Evolutionary conservation across 352 stramenopile species (phyloP).

Genomic region (Saprolegnia diclina): DNA sequence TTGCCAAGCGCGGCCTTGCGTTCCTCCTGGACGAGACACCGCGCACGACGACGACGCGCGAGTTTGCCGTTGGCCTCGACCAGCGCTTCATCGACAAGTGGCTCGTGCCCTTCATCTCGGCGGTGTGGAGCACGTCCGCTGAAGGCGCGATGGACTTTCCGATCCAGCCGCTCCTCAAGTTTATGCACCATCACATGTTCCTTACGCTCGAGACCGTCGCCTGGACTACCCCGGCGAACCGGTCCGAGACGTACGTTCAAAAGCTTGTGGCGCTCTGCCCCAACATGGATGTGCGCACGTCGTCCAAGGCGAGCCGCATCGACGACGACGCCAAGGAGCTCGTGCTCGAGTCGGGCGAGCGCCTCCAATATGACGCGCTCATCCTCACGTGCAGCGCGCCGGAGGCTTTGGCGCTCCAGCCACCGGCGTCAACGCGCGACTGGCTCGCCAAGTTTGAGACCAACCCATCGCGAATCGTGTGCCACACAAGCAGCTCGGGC

Average conservation of each 20-base stretch:
- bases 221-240: conserved; percentile 53
- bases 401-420: conserved; percentile 27
- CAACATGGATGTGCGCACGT: conserved; percentile 41
- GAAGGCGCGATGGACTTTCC: conserved; percentile 33
- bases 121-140: conserved; percentile 33
- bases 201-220: conserved; percentile 30
- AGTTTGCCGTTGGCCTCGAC: conserved; percentile 10
- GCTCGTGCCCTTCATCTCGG: conserved; percentile 35
- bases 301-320: conserved; percentile 35
- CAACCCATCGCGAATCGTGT: conserved; percentile 37
- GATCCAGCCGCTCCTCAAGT: conserved; percentile 33
- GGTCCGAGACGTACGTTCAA: conserved; percentile 63
- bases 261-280: conserved; percentile 49
- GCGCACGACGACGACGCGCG: conserved; percentile 28
- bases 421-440: conserved; percentile 39
- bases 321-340: conserved; percentile 28
- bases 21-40: conserved; percentile 28
- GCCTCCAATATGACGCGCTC: conserved; percentile 49
- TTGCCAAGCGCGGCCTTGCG: conserved; percentile 27
- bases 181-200: conserved; percentile 38
- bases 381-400: conserved; percentile 34
- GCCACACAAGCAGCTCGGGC: conserved; percentile 34
- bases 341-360: conserved; percentile 29
- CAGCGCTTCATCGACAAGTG: conserved; percentile 32
- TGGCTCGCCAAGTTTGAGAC: conserved; percentile 40